phyloP scores from a whole-genome alignment of 768 basidiomycete species.

The Leccinum broughii region DNA sequence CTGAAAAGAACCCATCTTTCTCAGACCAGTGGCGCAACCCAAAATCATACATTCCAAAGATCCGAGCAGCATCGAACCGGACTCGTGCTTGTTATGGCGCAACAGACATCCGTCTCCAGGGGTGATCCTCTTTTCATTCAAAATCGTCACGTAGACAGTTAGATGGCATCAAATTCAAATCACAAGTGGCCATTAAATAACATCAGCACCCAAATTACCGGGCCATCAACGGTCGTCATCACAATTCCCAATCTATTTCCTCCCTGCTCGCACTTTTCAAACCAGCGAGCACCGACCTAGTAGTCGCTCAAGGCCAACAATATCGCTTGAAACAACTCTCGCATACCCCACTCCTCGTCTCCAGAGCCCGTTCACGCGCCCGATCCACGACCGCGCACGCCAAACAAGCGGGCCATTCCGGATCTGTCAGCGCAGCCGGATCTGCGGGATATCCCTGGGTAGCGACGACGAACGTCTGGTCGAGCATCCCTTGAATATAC shows the following conservation, averaged over 20 bases:
- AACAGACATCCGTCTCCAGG: no score
- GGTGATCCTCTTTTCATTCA: no score
- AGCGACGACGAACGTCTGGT: slow-evolving; percentile 45
- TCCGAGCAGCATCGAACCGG: no score
- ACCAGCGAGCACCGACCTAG: neutral
- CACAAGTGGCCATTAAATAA: no score
- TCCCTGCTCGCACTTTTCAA: neutral
- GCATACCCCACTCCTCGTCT: slow-evolving; percentile 32
- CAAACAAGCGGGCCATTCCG: slow-evolving; percentile 49
- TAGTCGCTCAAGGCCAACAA: slow-evolving; percentile 27
- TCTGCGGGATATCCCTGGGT: slow-evolving; percentile 41
- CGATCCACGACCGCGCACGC: slow-evolving; percentile 55
- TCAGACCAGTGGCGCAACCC: no score
- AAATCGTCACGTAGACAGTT: no score
- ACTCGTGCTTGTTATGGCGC: no score
- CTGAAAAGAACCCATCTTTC: no score
- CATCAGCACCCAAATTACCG: no score
- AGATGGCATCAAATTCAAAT: no score
- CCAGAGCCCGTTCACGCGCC: slow-evolving; percentile 31
- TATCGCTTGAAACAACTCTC: slow-evolving; percentile 32
- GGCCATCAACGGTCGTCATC: no score
- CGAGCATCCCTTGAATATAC: slow-evolving; percentile 45
- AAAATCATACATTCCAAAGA: no score
- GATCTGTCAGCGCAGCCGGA: slow-evolving; percentile 33
- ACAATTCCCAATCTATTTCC: neutral